Evolutionary conservation across 1,139 yeast genomes (phyloP), one percentile per base, ranked within the genome.

Genomic region (Pichia sp.): DNA sequence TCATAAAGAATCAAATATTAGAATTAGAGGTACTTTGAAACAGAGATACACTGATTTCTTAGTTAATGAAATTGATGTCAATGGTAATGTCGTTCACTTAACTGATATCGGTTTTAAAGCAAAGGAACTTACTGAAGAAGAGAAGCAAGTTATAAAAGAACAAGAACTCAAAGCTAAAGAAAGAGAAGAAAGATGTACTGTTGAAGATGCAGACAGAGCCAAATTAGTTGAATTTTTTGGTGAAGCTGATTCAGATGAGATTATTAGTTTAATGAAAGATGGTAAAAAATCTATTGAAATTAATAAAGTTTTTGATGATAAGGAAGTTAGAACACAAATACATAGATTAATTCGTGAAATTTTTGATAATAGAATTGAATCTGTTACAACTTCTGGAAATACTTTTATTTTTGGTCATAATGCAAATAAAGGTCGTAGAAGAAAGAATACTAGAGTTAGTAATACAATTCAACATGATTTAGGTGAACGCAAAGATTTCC

Each of bases 1-100:
- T 21, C 46, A 42, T 31, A 19, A 36, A 15, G 41, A 43, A 10
- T 38, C 43, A 2, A 35, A 34, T 25, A 64, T 87, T 30, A 95
- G 96, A 3, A 87, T 91, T 50, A 62, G 62, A 21, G 98, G 97
- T 2, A 72, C 74, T 13, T 70, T 91, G 52, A 91, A 91, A 61
- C 94, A 85, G 55, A 70, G 96, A 49, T 88, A 88, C 63, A 80
- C 95, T n/a, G 98, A 91, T 60, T 93, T 93, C 59, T 72, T 87
- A 58, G 98, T 91, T 33, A 87, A 88, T 60, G 98, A 93, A 61
- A 81, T 91, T 46, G 82, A 72, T 46, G 53, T 65, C 24, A 65
- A 75, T 22, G 94, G 87, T 1, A 64, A 74, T 3, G 95, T 88
- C 3, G 74, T 89, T 13, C 91, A 81, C 58, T 68, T 91, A 50